Evolutionary conservation across 495 filamentous ascomycete species (phyloP), one percentile per base, ranked within the genome.

Genomic region (Xylaria sp.): DNA sequence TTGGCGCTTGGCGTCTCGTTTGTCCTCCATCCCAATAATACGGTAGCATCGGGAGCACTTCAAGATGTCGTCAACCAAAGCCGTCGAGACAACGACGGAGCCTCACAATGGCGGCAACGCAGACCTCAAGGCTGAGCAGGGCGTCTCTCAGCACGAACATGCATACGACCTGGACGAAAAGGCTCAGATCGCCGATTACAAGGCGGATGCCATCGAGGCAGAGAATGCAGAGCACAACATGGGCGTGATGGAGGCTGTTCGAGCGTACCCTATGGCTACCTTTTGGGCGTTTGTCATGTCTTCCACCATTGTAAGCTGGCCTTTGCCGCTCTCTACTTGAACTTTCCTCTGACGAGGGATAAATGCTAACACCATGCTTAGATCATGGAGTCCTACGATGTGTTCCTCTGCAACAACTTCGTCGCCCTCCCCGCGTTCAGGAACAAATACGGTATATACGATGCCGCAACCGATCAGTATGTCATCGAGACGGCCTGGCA

Each of bases 271-370:
- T 61, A 79, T 80, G 76, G 84, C 84, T 65, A 78, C 74, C 55
- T 83, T 79, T 64, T 86, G 84, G 85, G 84, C 85, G 58, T 86
- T 87, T 68, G 73, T 87, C 75, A 84, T 87, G 80, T 87, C 83
- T 43, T 82, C 31, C 70, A 87, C 84, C 69, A 87, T 87, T 83
- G 84, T 85, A 80, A 83, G 83, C 65, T 76, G 35, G 21, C 58
- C 52, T 43, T 61, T 48, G 58, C 40, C 40, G 5, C 17, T 33
- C 26, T 64, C 41, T 11, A 4, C 4, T 26, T 8, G 6, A 1
- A 15, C 37, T 21, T 37, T 63, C 62, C 31, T 62, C 50, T 1
- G 8, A 44, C 8, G 43, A 67, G 52, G 57, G 35, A 50, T 53
- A 3, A 26, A 61, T 65, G 50, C 69, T 65, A 72, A 72, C 58